A percentile compares a stretch with the other conserved stretches of the same genome.
Conservation (phyloP, 345 rosid genomes). For the Lepidium sativum region DNA sequence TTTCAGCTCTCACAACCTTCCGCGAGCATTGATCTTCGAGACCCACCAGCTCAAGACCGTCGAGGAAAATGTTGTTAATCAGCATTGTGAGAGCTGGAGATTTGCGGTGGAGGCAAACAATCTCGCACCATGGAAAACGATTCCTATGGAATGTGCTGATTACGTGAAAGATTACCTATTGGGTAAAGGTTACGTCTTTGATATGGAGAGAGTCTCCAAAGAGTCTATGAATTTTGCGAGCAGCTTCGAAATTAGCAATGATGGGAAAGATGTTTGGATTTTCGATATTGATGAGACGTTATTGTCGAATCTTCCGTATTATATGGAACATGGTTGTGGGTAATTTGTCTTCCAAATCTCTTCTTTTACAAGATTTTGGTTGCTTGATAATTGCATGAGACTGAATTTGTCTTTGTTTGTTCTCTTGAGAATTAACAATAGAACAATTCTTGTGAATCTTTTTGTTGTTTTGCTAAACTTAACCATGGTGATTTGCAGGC, state of each 20-base stretch:
- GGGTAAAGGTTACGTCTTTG: slow-evolving; percentile 46
- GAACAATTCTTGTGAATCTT: background rate
- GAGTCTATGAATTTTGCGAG: slow-evolving; percentile 57
- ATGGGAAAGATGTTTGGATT: slow-evolving; percentile 69
- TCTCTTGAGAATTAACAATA: background rate
- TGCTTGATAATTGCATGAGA: background rate
- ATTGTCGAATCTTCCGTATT: slow-evolving; percentile 83
- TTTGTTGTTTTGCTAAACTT: background rate
- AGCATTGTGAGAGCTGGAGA: slow-evolving; percentile 86
- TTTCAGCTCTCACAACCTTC: slow-evolving; percentile 30
- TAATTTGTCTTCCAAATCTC: slow-evolving; percentile 10
- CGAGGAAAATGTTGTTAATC: slow-evolving; percentile 27
- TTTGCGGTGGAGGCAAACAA: slow-evolving; percentile 76
- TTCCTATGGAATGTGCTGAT: slow-evolving; percentile 53
- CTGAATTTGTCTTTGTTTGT: background rate
- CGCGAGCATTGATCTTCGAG: slow-evolving; percentile 53
- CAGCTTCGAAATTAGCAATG: slow-evolving; percentile 39
- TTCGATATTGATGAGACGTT: slow-evolving; percentile 89
- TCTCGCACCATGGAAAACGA: slow-evolving; percentile 63
- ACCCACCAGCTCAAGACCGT: slow-evolving; percentile 26
- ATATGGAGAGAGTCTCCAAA: slow-evolving; percentile 48
- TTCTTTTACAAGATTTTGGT: background rate
- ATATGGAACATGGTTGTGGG: slow-evolving; percentile 69
- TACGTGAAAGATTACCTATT: slow-evolving; percentile 52
- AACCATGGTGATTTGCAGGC: slow-evolving; percentile 31